Conservation (phyloP, 2,329 filamentous ascomycete genomes). For the Colletotrichum sp. region DNA sequence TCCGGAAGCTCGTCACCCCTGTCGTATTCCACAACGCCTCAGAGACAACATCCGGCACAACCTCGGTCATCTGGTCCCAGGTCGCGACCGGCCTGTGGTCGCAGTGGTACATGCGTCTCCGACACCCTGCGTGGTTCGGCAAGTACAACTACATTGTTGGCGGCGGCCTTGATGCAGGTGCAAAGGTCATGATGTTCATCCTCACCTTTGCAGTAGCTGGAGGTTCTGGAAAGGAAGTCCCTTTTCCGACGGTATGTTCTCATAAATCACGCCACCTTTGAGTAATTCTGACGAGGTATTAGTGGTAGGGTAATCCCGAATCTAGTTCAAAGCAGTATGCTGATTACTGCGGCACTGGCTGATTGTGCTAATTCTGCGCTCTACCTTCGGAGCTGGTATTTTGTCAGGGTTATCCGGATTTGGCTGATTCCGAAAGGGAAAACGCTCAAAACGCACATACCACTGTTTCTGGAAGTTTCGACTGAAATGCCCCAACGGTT, state of each 20-base stretch:
- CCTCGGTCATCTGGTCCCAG: slow-evolving; percentile 17
- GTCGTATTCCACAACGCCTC: slow-evolving; percentile 20
- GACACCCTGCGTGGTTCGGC: slow-evolving; percentile 27
- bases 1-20: slow-evolving; percentile 10
- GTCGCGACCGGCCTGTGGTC: slow-evolving; percentile 37
- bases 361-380: background rate
- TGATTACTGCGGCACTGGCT: slow-evolving; percentile 13
- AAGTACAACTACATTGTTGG: slow-evolving; percentile 29
- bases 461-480: too few relatives aligned
- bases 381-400: background rate
- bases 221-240: slow-evolving; percentile 18
- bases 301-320: slow-evolving; percentile 15
- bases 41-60: slow-evolving; percentile 16
- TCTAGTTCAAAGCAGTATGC: slow-evolving; percentile 19
- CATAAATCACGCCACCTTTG: background rate
- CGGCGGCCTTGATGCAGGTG: slow-evolving; percentile 22
- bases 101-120: slow-evolving; percentile 30
- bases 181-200: slow-evolving; percentile 26
- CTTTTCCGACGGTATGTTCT: slow-evolving; percentile 19
- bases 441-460: too few relatives aligned
- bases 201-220: slow-evolving; percentile 23
- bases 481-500: too few relatives aligned
- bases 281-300: background rate
- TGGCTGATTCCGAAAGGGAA: background rate
- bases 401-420: rapidly evolving